Percentiles rank a stretch among this genome's conserved stretches.
phyloP scores from a whole-genome alignment of 192 early-diverging fungal genomes.

The Coemansia sp. region DNA sequence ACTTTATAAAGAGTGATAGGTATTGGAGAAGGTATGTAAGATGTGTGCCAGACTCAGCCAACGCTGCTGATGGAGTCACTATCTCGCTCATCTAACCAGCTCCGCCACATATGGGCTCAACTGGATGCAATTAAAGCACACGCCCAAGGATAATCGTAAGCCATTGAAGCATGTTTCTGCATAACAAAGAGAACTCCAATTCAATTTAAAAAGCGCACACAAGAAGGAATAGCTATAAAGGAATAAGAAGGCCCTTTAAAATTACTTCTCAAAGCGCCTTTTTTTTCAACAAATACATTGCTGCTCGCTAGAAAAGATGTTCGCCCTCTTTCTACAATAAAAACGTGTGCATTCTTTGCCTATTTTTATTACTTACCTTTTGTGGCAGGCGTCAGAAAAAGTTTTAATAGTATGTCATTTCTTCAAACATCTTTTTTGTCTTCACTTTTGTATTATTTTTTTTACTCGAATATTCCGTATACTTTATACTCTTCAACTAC shows the following conservation, averaged over 20 bases:
- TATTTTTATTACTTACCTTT: neutral
- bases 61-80: neutral
- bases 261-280: too few species aligned
- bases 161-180: too few species aligned
- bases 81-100: neutral
- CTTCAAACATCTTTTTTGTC: neutral
- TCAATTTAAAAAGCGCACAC: too few species aligned
- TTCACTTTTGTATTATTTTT: neutral
- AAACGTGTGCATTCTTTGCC: neutral
- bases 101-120: conserved; percentile 7
- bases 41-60: neutral
- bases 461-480: conserved; percentile 17
- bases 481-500: too few species aligned
- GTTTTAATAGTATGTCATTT: neutral
- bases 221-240: too few species aligned
- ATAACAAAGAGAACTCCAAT: too few species aligned
- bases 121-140: neutral
- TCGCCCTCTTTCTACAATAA: neutral
- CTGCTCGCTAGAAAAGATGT: neutral
- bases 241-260: too few species aligned
- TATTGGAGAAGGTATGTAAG: neutral
- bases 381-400: neutral
- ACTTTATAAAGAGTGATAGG: neutral
- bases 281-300: too few species aligned
- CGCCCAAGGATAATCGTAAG: too few species aligned